A percentile compares a stretch with the other conserved stretches of the same genome.
Evolutionary conservation across 768 basidiomycete species (phyloP).

Genomic region (Hericium erinaceus): DNA sequence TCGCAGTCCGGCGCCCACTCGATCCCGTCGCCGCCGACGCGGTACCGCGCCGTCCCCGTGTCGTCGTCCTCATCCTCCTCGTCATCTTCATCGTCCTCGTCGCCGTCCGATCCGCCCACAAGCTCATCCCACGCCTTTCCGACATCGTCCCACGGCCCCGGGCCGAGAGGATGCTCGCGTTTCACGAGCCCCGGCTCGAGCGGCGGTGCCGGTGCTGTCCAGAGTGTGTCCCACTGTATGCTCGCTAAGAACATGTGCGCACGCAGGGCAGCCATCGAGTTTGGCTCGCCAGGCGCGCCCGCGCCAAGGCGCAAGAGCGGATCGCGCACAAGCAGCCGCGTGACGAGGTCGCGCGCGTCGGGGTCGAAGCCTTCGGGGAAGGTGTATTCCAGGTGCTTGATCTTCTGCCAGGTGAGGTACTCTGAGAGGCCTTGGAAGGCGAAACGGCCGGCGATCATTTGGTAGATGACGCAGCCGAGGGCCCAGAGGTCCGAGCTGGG

Average conservation of each 20-base stretch:
- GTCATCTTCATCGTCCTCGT: conserved; percentile 10
- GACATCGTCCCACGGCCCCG: conserved; percentile 41
- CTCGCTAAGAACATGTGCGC: conserved; percentile 52
- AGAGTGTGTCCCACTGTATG: conserved; percentile 55
- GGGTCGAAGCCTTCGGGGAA: conserved; percentile 83
- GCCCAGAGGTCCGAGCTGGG: conserved; percentile 91
- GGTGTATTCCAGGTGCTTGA: conserved; percentile 78
- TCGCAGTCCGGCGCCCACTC: conserved; percentile 44
- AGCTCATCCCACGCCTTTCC: conserved; percentile 43
- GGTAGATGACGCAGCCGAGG: conserved; percentile 87
- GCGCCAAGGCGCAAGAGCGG: conserved; percentile 55
- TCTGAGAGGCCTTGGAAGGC: conserved; percentile 89
- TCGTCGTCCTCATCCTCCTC: neutral
- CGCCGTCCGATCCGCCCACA: conserved; percentile 16
- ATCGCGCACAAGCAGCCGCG: conserved; percentile 65
- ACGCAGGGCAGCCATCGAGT: conserved; percentile 40
- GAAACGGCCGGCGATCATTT: conserved; percentile 86
- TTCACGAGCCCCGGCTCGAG: conserved; percentile 51
- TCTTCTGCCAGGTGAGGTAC: conserved; percentile 92
- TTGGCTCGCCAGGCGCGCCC: conserved; percentile 28
- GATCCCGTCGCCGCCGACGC: conserved; percentile 29
- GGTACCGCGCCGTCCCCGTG: neutral
- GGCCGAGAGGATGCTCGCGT: conserved; percentile 27
- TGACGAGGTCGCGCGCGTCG: conserved; percentile 72
- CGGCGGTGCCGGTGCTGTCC: conserved; percentile 52